Conservation (phyloP, 2,329 filamentous ascomycete genomes). For the Coniochaeta sp. region DNA sequence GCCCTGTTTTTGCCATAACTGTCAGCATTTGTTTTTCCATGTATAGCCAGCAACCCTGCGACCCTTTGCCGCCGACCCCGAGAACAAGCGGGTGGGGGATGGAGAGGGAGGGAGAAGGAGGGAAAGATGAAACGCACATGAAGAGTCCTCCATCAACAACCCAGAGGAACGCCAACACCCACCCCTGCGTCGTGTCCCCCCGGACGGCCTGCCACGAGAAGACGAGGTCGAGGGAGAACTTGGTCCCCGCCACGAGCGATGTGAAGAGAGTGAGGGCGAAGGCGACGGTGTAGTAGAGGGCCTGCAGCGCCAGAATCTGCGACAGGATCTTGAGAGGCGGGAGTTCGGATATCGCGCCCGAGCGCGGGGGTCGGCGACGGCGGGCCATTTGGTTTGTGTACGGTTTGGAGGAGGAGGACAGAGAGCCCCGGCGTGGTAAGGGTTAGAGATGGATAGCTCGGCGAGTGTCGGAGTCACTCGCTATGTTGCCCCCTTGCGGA, state of each 20-base stretch:
- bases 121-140: conserved; percentile 29
- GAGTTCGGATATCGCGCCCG: conserved; percentile 54
- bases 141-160: conserved; percentile 46
- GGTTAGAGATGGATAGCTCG: too few relatives aligned
- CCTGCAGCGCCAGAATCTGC: conserved; percentile 52
- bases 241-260: conserved; percentile 47
- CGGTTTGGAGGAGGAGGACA: too few relatives aligned
- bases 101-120: neutral
- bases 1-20: conserved; percentile 45
- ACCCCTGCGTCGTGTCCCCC: conserved; percentile 56
- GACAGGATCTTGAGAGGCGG: conserved; percentile 51
- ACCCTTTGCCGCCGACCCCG: too few relatives aligned
- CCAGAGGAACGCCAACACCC: conserved; percentile 52
- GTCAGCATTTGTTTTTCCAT: too few relatives aligned
- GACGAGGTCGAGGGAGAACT: conserved; percentile 45
- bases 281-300: conserved; percentile 31
- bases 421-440: too few relatives aligned
- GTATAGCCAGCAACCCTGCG: too few relatives aligned
- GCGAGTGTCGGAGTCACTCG: neutral
- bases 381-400: conserved; percentile 36
- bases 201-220: conserved; percentile 52
- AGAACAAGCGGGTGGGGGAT: neutral
- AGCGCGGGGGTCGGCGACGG: conserved; percentile 48
- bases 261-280: conserved; percentile 35
- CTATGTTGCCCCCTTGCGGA: neutral